Percentiles rank a stretch among this genome's conserved stretches.
These are phyloP conservation scores for Moricandia arvensis DNA, from an alignment of 345 rosid genomes.

Conservation along the genomic window DNA sequence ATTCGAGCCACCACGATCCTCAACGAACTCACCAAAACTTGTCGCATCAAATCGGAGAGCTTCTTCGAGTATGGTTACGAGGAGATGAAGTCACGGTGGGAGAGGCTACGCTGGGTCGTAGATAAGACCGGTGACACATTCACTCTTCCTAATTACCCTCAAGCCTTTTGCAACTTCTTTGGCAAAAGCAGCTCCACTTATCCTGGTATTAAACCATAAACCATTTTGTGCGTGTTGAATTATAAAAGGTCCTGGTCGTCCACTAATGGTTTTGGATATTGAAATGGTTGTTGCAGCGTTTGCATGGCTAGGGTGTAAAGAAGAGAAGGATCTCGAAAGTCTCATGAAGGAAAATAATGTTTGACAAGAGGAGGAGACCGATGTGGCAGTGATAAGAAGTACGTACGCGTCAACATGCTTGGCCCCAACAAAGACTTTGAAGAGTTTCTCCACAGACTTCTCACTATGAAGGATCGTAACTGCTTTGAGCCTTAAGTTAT, in stretches of 20 bases:
- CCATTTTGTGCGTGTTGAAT: not conserved
- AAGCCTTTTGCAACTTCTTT: slow-evolving; percentile 56
- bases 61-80: slow-evolving; percentile 52
- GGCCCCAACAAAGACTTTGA: slow-evolving; percentile 51
- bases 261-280: not conserved
- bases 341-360: slow-evolving; percentile 49
- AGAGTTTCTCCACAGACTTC: slow-evolving; percentile 53
- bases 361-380: slow-evolving; percentile 51
- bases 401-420: slow-evolving; percentile 65
- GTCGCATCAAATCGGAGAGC: slow-evolving; percentile 38
- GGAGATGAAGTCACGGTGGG: slow-evolving; percentile 65
- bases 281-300: slow-evolving; percentile 45
- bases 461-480: slow-evolving; percentile 35
- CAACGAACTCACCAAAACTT: slow-evolving; percentile 40
- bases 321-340: slow-evolving; percentile 41
- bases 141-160: slow-evolving; percentile 49
- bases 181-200: slow-evolving; percentile 30
- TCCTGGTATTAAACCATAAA: slow-evolving; percentile 50
- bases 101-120: slow-evolving; percentile 46
- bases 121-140: slow-evolving; percentile 38
- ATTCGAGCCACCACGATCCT: slow-evolving; percentile 71
- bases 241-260: not conserved
- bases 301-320: slow-evolving; percentile 74
- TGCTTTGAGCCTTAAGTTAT: slow-evolving; percentile 17
- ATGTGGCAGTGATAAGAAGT: slow-evolving; percentile 47